A percentile compares a stretch with the other conserved stretches of the same genome.
Conservation (phyloP, 306 rosid genomes). For the Quercus engelmannii region DNA sequence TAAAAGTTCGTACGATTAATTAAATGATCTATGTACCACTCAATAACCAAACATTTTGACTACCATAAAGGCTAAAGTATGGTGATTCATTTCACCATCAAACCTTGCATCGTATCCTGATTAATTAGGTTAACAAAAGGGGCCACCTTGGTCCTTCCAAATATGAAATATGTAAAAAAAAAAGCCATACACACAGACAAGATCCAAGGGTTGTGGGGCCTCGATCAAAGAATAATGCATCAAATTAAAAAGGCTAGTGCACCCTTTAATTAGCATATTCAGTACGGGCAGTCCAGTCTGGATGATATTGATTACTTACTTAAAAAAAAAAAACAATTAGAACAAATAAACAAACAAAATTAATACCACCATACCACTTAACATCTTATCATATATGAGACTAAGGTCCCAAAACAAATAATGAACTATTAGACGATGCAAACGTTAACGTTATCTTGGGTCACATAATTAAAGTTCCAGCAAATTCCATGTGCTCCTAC, state of each 20-base stretch:
- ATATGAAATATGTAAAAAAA: too few species aligned
- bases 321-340: not conserved
- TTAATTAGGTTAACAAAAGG: not conserved
- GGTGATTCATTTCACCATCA: not conserved
- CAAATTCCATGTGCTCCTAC: conserved; percentile 32
- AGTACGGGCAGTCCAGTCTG: conserved; percentile 25
- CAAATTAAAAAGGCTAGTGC: not conserved
- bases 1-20: too few species aligned
- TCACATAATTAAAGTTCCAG: not conserved
- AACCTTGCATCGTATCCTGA: not conserved
- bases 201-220: conserved; percentile 28
- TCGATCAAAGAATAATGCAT: too few species aligned
- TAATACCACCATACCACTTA: too few species aligned
- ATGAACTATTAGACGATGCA: not conserved
- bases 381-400: too few species aligned
- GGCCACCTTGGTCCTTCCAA: too few species aligned
- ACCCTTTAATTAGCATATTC: not conserved
- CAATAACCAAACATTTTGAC: too few species aligned
- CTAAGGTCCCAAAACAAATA: not conserved
- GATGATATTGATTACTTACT: not conserved
- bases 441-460: not conserved
- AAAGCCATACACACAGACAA: not conserved
- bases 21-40: too few species aligned
- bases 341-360: not conserved
- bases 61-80: not conserved